Evolutionary conservation across 2,329 filamentous ascomycete genomes (phyloP), one percentile per base, ranked within the genome.

Genomic region (Diaporthe vaccinii): DNA sequence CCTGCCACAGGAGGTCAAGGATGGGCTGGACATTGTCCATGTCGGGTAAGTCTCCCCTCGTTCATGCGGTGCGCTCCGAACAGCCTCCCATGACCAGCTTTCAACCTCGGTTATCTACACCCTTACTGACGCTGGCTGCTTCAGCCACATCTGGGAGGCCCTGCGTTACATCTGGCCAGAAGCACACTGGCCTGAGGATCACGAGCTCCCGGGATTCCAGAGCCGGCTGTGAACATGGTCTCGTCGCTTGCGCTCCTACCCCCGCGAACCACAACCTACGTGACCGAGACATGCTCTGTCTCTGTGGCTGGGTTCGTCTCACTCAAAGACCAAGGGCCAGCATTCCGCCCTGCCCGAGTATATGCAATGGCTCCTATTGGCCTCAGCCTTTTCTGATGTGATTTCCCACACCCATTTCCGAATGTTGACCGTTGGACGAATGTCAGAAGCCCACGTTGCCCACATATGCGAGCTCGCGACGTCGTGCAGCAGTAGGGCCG

Each of bases 121-220:
- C 77, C 74, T 77, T 80, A 73, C 79, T 78, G 77, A 76, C 73
- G 20, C 25, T 46, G 46, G 46, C 78, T 76, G 36, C 61, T 75
- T 79, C 78, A 95, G 94, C 77, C 94, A 98, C 83, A 96, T 98
- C 77, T 98, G 95, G 95, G 96, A 98, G 85, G 96, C 95, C 36
- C 92, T 99, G 82, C 92, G 93, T 75, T 88, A 93, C 78, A 93
- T 99, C 78, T 99, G 97, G 97, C 97, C 97, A 2, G 95, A 98
- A 80, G 92, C 91, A 55, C 91, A 93, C 79, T 98, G 95, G 94
- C 94, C 95, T 28, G 92, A 95, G 81, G 89, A 92, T 79, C 90
- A 91, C 34, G 79, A 85, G 74, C 88, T 91, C 84, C 89, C 91
- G 75, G 90, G 91, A 61, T 87, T 97, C 76, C 95, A 98, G 85